Conservation (phyloP, 495 filamentous ascomycete genomes). For the Halenospora varia region DNA sequence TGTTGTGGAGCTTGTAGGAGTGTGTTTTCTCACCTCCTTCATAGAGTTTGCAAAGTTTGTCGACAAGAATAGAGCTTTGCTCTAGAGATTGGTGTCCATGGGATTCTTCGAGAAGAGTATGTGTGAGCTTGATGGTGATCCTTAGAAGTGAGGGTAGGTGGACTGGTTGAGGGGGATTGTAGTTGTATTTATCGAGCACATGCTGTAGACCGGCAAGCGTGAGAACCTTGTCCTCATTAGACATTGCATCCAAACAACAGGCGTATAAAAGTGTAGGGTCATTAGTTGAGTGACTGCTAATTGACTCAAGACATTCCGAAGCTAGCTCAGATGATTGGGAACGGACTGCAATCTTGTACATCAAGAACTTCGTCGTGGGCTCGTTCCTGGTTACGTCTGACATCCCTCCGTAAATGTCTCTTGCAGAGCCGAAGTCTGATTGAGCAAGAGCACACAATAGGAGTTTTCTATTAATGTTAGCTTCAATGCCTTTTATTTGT, state of each 20-base stretch:
- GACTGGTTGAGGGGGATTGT: constrained; percentile 43
- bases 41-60: constrained; percentile 58
- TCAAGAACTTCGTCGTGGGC: constrained; percentile 63
- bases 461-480: constrained; percentile 69
- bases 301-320: constrained; percentile 47
- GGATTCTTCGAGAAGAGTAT: constrained; percentile 45
- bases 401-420: constrained; percentile 55
- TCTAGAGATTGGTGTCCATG: constrained; percentile 11
- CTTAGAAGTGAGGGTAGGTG: constrained; percentile 67
- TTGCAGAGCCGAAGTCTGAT: constrained; percentile 48
- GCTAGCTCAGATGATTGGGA: constrained; percentile 55
- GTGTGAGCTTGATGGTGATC: constrained; percentile 56
- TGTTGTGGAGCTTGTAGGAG: too few relatives aligned
- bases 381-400: constrained; percentile 50
- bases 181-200: constrained; percentile 52
- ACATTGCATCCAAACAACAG: constrained; percentile 71
- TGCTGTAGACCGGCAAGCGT: constrained; percentile 54
- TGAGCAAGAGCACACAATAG: constrained; percentile 60
- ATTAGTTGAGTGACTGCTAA: constrained; percentile 44
- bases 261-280: constrained; percentile 64
- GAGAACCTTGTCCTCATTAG: constrained; percentile 52
- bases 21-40: constrained; percentile 49
- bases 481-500: too few relatives aligned
- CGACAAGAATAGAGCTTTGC: constrained; percentile 26
- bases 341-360: constrained; percentile 69